A percentile compares a stretch with the other conserved stretches of the same genome.
These are phyloP conservation scores for Calonectria montana DNA, from an alignment of 2,329 filamentous ascomycete species.

Conservation along the genomic window DNA sequence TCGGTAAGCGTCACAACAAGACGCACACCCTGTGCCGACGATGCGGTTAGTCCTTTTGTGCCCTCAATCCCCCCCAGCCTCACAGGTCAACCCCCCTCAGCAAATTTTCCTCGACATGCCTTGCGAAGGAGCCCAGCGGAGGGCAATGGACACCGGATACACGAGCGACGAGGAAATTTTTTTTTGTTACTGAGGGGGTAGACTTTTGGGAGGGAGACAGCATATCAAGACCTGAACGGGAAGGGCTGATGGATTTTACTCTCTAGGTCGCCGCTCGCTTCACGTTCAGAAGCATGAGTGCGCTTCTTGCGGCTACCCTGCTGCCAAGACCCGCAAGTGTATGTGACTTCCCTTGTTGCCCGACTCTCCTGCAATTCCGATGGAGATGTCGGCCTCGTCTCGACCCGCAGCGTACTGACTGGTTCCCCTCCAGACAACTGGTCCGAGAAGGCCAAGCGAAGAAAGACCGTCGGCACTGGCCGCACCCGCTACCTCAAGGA, in stretches of 20 bases:
- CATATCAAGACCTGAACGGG: conserved; percentile 14
- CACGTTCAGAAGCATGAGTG: conserved; percentile 99
- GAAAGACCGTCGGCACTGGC: conserved; percentile 98
- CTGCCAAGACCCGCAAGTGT: conserved; percentile 99
- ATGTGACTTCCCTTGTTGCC: conserved; percentile 62
- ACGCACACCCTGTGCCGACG: conserved; percentile 98
- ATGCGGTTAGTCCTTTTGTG: conserved; percentile 79
- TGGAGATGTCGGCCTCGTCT: background rate
- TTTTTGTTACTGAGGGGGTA: conserved; percentile 15
- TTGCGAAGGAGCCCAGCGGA: conserved; percentile 22
- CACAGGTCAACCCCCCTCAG: conserved; percentile 12
- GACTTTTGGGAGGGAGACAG: background rate
- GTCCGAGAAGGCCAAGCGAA: conserved; percentile 99
- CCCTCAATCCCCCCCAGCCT: conserved; percentile 23
- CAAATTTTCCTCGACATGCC: conserved; percentile 26
- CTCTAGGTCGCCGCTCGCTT: conserved; percentile 89
- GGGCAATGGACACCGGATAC: conserved; percentile 21
- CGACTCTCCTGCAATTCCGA: conserved; percentile 15
- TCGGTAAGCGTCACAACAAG: conserved; percentile 88
- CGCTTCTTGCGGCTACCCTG: conserved; percentile 93
- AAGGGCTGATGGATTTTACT: conserved; percentile 41
- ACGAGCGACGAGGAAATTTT: conserved; percentile 31
- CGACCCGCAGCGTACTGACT: conserved; percentile 30
- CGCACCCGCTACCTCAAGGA: conserved; percentile 95
- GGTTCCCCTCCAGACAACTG: conserved; percentile 82